phyloP scores from a whole-genome alignment of 1,139 yeast genomes.

The Suhomyces panamericanus region DNA sequence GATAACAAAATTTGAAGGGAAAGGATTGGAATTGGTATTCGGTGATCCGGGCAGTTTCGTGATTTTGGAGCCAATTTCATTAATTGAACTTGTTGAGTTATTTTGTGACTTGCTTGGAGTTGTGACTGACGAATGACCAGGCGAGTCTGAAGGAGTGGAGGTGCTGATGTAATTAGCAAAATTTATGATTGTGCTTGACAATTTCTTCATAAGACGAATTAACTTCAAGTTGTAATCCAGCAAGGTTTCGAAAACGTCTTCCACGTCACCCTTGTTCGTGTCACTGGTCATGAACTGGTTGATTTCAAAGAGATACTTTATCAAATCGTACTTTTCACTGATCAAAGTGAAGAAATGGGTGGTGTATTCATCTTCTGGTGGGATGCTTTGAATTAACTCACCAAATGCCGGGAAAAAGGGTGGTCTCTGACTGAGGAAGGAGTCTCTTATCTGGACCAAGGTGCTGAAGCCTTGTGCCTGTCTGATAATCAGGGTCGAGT shows the following conservation, averaged over 20 bases:
- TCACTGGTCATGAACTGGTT: conserved; percentile 24
- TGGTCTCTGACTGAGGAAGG: conserved; percentile 13
- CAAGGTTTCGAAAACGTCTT: conserved; percentile 44
- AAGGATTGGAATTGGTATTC: conserved; percentile 19
- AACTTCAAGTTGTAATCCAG: conserved; percentile 51
- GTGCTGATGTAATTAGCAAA: conserved; percentile 22
- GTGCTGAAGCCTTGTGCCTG: conserved; percentile 16
- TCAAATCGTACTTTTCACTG: conserved; percentile 31
- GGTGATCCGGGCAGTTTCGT: conserved; percentile 8
- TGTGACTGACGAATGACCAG: conserved; percentile 7
- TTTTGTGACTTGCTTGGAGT: conserved; percentile 4
- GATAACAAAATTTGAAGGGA: conserved; percentile 23
- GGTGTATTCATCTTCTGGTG: conserved; percentile 12
- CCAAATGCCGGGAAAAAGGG: not conserved
- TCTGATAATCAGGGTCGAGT: conserved; percentile 2
- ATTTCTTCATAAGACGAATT: conserved; percentile 42
- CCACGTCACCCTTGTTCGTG: conserved; percentile 42
- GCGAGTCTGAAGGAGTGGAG: conserved; percentile 9
- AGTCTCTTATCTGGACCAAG: conserved; percentile 22
- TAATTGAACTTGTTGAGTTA: conserved; percentile 6
- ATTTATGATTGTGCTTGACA: conserved; percentile 39
- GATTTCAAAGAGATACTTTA: conserved; percentile 33
- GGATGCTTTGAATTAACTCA: not conserved
- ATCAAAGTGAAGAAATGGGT: conserved; percentile 26
- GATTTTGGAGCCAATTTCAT: not conserved